Percentiles rank a stretch among this genome's conserved stretches.
Evolutionary conservation across 768 basidiomycete species (phyloP).

Genomic region (Stropharia rugosoannulata): DNA sequence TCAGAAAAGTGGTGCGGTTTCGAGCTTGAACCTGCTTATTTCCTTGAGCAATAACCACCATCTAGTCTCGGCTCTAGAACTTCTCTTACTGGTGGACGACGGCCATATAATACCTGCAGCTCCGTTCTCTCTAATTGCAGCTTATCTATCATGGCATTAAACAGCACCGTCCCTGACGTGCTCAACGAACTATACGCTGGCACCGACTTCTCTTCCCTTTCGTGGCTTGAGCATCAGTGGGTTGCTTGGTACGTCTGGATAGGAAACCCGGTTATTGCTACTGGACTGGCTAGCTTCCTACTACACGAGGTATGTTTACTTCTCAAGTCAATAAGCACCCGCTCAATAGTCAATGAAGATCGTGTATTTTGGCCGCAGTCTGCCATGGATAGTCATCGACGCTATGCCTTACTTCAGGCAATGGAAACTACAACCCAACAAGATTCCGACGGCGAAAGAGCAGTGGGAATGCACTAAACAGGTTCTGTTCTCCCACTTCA

Average conservation of each 20-base stretch:
- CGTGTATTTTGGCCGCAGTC: slow-evolving; percentile 93
- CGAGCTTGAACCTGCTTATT: neutral
- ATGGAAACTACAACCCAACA: slow-evolving; percentile 92
- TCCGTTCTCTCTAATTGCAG: neutral
- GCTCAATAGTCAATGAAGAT: slow-evolving; percentile 43
- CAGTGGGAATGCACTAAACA: slow-evolving; percentile 97
- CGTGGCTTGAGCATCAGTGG: slow-evolving; percentile 80
- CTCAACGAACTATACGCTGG: slow-evolving; percentile 45
- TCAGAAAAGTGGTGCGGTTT: slow-evolving; percentile 20
- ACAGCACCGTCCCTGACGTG: slow-evolving; percentile 29
- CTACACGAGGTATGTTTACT: slow-evolving; percentile 80
- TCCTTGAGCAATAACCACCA: slow-evolving; percentile 8
- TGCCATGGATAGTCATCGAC: slow-evolving; percentile 97
- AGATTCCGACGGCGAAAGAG: slow-evolving; percentile 75
- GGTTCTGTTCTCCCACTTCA: slow-evolving; percentile 94
- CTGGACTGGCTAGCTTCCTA: slow-evolving; percentile 89
- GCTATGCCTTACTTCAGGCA: slow-evolving; percentile 88
- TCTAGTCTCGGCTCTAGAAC: neutral
- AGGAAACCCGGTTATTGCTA: slow-evolving; percentile 89
- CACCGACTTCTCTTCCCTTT: slow-evolving; percentile 59
- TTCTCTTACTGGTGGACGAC: neutral
- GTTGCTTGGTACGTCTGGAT: slow-evolving; percentile 83
- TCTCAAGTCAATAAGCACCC: neutral
- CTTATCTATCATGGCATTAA: slow-evolving; percentile 40
- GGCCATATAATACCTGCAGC: slow-evolving; percentile 1